Conservation (phyloP, 2,329 filamentous ascomycete genomes). For the Trichoderma simmonsii region DNA sequence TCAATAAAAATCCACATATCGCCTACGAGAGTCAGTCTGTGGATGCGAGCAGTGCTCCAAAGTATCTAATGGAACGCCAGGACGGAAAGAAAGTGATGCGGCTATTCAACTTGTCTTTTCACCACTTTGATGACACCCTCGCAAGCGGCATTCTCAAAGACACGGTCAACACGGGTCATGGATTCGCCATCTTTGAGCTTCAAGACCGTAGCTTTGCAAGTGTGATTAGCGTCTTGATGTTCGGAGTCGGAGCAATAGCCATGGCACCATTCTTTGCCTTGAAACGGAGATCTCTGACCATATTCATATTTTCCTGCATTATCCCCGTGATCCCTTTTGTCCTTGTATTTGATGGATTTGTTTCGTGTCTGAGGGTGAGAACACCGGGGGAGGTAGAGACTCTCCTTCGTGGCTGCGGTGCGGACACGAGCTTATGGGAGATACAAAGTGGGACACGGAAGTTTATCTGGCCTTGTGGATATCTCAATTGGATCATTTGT, state of each 20-base stretch:
- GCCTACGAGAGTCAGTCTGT: conserved; percentile 59
- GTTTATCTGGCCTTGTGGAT: conserved; percentile 51
- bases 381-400: conserved; percentile 62
- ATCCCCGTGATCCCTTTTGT: conserved; percentile 66
- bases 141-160: conserved; percentile 61
- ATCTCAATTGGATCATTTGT: conserved; percentile 41
- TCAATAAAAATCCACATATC: conserved; percentile 52
- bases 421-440: conserved; percentile 45
- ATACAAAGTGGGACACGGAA: conserved; percentile 45
- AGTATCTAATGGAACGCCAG: conserved; percentile 40
- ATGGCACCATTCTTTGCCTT: conserved; percentile 52
- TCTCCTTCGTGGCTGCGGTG: conserved; percentile 54
- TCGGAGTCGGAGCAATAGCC: conserved; percentile 51
- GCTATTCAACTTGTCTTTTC: conserved; percentile 71
- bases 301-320: conserved; percentile 35
- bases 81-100: conserved; percentile 57
- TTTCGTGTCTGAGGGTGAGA: conserved; percentile 65
- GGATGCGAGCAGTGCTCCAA: conserved; percentile 62
- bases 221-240: conserved; percentile 48
- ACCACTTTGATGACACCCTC: conserved; percentile 55
- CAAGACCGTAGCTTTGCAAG: conserved; percentile 60
- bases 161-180: conserved; percentile 62
- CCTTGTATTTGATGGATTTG: conserved; percentile 64
- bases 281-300: conserved; percentile 50
- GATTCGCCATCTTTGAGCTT: conserved; percentile 72